These are phyloP conservation scores for Cadophora gregata DNA, from an alignment of 2,329 filamentous ascomycete species.

Conservation along the genomic window DNA sequence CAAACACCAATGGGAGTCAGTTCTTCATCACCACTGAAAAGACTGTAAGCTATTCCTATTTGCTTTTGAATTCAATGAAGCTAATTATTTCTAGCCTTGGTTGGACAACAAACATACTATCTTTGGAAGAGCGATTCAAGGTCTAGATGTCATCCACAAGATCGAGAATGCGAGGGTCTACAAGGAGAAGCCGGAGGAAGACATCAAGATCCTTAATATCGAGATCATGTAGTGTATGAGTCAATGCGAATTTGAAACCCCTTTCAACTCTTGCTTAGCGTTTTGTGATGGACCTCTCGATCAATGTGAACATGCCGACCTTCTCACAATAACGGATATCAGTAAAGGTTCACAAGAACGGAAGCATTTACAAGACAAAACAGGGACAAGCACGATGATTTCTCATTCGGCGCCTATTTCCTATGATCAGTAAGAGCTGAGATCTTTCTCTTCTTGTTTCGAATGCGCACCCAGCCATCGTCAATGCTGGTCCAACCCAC, in stretches of 20 bases:
- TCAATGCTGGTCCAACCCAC: too few relatives aligned
- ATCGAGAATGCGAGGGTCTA: slow-evolving; percentile 90
- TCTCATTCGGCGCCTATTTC: too few relatives aligned
- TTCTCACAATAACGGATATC: not conserved
- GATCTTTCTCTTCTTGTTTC: too few relatives aligned
- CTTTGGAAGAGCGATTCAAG: slow-evolving; percentile 88
- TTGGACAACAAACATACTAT: slow-evolving; percentile 96
- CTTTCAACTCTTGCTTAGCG: not conserved
- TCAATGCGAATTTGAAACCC: slow-evolving; percentile 12
- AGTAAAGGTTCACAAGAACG: too few relatives aligned
- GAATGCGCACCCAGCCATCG: too few relatives aligned
- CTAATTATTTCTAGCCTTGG: slow-evolving; percentile 67
- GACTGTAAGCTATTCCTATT: slow-evolving; percentile 61
- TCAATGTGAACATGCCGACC: not conserved
- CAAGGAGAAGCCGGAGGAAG: slow-evolving; percentile 92
- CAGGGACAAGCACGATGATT: too few relatives aligned
- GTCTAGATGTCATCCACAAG: slow-evolving; percentile 91
- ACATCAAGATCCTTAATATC: slow-evolving; percentile 97
- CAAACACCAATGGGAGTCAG: slow-evolving; percentile 93
- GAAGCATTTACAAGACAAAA: too few relatives aligned
- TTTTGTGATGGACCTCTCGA: not conserved
- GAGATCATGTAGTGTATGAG: slow-evolving; percentile 42
- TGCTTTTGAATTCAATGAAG: not conserved
- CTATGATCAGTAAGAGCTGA: too few relatives aligned
- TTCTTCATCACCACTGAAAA: slow-evolving; percentile 99